Conservation (phyloP, 441 rosid genomes). For the Euphorbia corollata region DNA sequence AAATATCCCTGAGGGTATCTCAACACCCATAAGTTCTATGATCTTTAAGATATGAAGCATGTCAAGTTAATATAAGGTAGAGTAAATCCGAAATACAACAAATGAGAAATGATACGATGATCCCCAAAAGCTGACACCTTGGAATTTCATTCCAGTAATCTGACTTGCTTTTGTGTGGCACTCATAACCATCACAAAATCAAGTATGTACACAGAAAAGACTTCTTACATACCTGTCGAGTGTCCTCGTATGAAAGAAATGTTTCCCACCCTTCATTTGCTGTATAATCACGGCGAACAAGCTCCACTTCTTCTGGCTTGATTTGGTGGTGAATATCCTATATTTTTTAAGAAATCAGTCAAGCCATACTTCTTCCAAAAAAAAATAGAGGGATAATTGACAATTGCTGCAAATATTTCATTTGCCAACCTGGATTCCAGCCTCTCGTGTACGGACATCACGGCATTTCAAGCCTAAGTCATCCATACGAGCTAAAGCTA, state of each 20-base stretch:
- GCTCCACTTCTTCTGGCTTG: conserved; percentile 94
- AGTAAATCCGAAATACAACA: background rate
- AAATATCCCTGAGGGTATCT: background rate
- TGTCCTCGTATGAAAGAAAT: conserved; percentile 92
- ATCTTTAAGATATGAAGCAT: background rate
- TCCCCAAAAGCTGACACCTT: background rate
- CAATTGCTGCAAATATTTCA: conserved; percentile 2
- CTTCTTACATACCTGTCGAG: conserved; percentile 57
- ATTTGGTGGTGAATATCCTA: conserved; percentile 96
- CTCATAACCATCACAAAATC: background rate
- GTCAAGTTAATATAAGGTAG: background rate
- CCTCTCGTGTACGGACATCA: conserved; percentile 97
- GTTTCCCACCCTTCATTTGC: conserved; percentile 99
- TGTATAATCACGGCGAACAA: conserved; percentile 94
- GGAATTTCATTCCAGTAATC: background rate
- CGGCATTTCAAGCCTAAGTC: conserved; percentile 96
- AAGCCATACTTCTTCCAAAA: conserved; percentile 15
- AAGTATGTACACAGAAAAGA: conserved; percentile 4
- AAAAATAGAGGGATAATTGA: background rate
- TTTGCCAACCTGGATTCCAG: conserved; percentile 82
- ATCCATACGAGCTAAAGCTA: conserved; percentile 94
- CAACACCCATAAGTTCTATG: background rate
- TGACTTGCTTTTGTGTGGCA: background rate
- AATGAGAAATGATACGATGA: background rate
- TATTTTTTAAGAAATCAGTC: conserved; percentile 15